Evolutionary conservation across 352 stramenopile genomes (phyloP).

Genomic region (Phytophthora kernoviae): DNA sequence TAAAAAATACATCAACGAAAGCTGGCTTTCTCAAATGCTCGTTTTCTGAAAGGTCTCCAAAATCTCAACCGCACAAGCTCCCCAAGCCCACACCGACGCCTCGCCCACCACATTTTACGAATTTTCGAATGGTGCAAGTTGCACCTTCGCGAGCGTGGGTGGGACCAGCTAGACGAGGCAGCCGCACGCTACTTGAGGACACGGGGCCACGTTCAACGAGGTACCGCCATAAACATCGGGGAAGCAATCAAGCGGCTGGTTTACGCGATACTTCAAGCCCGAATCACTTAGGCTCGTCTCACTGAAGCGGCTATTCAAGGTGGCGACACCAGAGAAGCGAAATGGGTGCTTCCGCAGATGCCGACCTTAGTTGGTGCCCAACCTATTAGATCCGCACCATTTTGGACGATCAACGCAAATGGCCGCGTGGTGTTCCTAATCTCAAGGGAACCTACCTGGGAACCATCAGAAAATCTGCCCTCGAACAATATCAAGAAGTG

Average conservation of each 20-base stretch:
- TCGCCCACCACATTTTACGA: background rate
- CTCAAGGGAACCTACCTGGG: background rate
- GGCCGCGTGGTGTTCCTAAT: background rate
- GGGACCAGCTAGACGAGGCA: conserved; percentile 4
- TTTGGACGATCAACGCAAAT: background rate
- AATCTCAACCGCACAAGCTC: background rate
- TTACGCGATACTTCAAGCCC: background rate
- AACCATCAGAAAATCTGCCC: background rate
- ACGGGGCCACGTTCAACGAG: background rate
- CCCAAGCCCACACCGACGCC: background rate
- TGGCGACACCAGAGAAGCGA: background rate
- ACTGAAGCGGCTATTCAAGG: background rate
- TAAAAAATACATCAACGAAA: too few species aligned
- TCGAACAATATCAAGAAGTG: background rate
- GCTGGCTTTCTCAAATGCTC: too few species aligned
- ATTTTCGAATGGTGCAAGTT: conserved; percentile 11
- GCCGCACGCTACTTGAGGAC: too few species aligned
- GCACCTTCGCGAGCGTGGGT: conserved; percentile 5
- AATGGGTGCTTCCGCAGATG: conserved; percentile 3
- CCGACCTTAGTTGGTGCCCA: background rate
- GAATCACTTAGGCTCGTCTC: conserved; percentile 8
- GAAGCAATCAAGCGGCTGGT: background rate
- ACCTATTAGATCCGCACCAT: conserved; percentile 7
- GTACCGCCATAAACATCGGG: background rate
- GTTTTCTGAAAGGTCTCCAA: background rate